phyloP scores from a whole-genome alignment of 1,284 basidiomycete species.

The Trichosporon asahii region DNA sequence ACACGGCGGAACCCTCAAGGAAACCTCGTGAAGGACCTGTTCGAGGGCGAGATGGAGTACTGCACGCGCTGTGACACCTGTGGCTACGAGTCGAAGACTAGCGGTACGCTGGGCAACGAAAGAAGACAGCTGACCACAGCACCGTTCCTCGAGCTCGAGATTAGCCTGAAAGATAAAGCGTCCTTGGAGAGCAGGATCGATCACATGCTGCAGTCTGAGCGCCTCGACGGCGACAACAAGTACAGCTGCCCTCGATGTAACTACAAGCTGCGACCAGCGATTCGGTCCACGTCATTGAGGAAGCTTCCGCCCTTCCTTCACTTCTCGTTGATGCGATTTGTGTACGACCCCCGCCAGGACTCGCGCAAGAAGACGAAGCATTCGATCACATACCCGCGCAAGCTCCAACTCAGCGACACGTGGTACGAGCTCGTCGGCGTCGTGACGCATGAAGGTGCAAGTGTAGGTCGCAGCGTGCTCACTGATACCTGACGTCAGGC shows the following conservation, averaged over 20 bases:
- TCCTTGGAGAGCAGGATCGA: constrained; percentile 68
- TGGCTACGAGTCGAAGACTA: constrained; percentile 45
- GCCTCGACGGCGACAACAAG: constrained; percentile 75
- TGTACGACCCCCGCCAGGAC: constrained; percentile 71
- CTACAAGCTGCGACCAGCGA: constrained; percentile 66
- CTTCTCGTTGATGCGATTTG: constrained; percentile 82
- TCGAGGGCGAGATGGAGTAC: constrained; percentile 77
- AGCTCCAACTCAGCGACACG: constrained; percentile 57
- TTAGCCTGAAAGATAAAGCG: constrained; percentile 71
- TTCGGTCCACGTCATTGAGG: constrained; percentile 65
- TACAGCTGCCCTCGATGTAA: constrained; percentile 74
- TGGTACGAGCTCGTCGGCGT: constrained; percentile 76
- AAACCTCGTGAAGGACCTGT: constrained; percentile 72
- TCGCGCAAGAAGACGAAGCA: constrained; percentile 80
- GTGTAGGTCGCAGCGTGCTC: constrained; percentile 32
- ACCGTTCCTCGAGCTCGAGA: constrained; percentile 77
- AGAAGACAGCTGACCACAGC: constrained; percentile 14
- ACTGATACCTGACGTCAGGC: constrained; percentile 57
- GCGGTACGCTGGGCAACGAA: constrained; percentile 7
- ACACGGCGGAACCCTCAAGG: constrained; percentile 59
- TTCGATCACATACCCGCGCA: constrained; percentile 67
- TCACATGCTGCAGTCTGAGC: constrained; percentile 64
- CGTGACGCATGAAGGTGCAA: constrained; percentile 72
- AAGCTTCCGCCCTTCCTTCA: constrained; percentile 75
- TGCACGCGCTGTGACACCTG: constrained; percentile 72